phyloP scores from a whole-genome alignment of 495 filamentous ascomycete genomes.

The Xylaria intraflava region DNA sequence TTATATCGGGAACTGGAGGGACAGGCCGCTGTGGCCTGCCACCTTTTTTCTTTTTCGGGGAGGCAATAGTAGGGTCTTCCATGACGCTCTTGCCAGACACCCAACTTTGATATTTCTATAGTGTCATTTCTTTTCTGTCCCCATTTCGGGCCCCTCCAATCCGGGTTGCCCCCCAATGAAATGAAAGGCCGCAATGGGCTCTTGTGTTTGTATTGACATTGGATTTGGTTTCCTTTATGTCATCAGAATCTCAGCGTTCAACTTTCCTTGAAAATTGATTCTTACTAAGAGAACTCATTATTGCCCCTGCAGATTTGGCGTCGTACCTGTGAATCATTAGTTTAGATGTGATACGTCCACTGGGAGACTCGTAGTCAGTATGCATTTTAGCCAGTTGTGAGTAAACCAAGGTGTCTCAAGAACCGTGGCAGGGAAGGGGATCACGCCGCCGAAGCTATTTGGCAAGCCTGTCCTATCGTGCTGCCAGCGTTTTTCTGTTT shows the following conservation, averaged over 20 bases:
- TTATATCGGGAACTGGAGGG: constrained; percentile 12
- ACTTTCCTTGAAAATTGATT: background rate
- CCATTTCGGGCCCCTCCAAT: background rate
- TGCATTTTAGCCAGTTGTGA: too few species aligned
- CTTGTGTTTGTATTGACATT: background rate
- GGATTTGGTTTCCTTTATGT: background rate
- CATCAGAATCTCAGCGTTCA: background rate
- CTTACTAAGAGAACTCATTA: too few species aligned
- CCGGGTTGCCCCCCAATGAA: constrained; percentile 5
- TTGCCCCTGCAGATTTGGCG: too few species aligned
- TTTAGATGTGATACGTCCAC: too few species aligned
- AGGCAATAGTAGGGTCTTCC: constrained; percentile 29
- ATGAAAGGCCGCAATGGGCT: constrained; percentile 1
- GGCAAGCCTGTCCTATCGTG: too few species aligned
- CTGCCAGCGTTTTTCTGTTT: too few species aligned
- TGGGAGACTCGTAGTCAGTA: too few species aligned
- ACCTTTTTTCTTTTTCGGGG: constrained; percentile 7
- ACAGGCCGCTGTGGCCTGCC: constrained; percentile 10
- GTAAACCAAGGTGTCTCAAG: too few species aligned
- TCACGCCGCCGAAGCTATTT: too few species aligned
- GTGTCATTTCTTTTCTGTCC: constrained; percentile 18
- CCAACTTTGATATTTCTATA: constrained; percentile 16
- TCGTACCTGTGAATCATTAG: too few species aligned
- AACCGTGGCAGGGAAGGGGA: too few species aligned
- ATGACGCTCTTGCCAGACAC: constrained; percentile 27